Evolutionary conservation across 2,329 filamentous ascomycete species (phyloP), one percentile per base, ranked within the genome.

Genomic region (Tricladium varicosporioides): DNA sequence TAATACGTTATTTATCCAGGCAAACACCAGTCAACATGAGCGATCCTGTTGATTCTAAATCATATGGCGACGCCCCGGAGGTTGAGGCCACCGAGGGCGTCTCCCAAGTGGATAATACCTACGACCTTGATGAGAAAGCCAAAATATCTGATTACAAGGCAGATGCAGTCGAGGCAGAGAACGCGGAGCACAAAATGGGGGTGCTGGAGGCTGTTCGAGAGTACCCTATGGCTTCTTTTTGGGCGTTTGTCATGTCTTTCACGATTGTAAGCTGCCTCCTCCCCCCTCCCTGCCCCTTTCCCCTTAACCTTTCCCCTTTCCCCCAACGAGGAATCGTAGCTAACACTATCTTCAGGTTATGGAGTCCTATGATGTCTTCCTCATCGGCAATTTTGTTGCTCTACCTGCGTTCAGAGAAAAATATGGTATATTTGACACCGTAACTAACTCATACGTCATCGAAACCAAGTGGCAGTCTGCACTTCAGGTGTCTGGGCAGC

Each of bases 401-500:
- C 74, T 79, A 7, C 53, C 70, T 18, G 58, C 64, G 14, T 85
- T 85, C 71, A 70, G 64, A 31, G 1, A n/a, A n/a, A n/a, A 73
- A 3, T 85, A 74, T 63, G 82, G 82, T 61, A 70, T 81, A 36
- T 59, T 11, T 2, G 68, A 70, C 61, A 45, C 57, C 15, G 63
- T 47, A 2, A n/a, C n/a, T n/a, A n/a, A n/a, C n/a, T n/a, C n/a
- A n/a, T n/a, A n/a, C n/a, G n/a, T n/a, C n/a, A n/a, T n/a, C n/a
- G n/a, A n/a, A n/a, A n/a, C n/a, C n/a, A n/a, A n/a, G n/a, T 86
- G 83, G 83, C 81, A 85, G 67, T 81, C 77, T 55, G 80, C 82
- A 0, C n/a, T 86, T 14, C 79, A 82, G 53, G 62, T 72, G 76
- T 56, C 74, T 44, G 83, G 83, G 2, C 82, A 78, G 56, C 71